A percentile compares a stretch with the other conserved stretches of the same genome.
Evolutionary conservation across 1,284 basidiomycete species (phyloP).

Genomic region (Exsudoporus floridanus): DNA sequence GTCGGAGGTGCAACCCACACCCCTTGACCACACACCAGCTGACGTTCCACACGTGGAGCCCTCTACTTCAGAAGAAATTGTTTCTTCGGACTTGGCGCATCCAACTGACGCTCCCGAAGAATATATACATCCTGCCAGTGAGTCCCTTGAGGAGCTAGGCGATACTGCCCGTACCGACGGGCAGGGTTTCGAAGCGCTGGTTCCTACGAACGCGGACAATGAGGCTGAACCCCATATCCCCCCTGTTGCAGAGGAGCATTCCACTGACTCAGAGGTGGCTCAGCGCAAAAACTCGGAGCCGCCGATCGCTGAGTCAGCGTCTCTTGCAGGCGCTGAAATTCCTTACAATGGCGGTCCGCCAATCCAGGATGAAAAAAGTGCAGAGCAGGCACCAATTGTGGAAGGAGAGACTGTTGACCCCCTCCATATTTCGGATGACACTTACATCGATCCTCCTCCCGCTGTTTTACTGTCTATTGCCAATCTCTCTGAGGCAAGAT

Average conservation of each 20-base stretch:
- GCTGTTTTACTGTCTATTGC: constrained; percentile 58
- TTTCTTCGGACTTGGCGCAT: constrained; percentile 8
- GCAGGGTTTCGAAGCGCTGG: constrained; percentile 6
- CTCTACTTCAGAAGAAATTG: constrained; percentile 2
- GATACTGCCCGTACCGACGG: constrained; percentile 5
- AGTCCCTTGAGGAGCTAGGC: constrained; percentile 19
- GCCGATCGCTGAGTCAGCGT: constrained; percentile 7
- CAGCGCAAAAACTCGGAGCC: constrained; percentile 12
- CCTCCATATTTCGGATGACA: constrained; percentile 66
- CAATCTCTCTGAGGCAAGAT: constrained; percentile 42
- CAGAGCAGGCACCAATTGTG: constrained; percentile 8
- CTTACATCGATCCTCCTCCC: constrained; percentile 75
- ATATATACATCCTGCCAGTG: constrained; percentile 14
- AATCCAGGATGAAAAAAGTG: constrained; percentile 9
- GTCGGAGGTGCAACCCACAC: constrained; percentile 10
- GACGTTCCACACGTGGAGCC: constrained; percentile 19
- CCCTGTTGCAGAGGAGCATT: constrained; percentile 5
- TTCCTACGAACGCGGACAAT: constrained; percentile 4
- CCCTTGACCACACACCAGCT: constrained; percentile 18
- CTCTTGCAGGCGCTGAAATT: constrained; percentile 7
- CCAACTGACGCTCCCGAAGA: constrained; percentile 5
- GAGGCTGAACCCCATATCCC: constrained; percentile 3
- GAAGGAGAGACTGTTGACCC: constrained; percentile 41
- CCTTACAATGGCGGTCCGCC: constrained; percentile 1
- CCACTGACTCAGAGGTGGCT: constrained; percentile 6